These are phyloP conservation scores for Mycena filopes DNA, from an alignment of 768 basidiomycete species.

Conservation along the genomic window DNA sequence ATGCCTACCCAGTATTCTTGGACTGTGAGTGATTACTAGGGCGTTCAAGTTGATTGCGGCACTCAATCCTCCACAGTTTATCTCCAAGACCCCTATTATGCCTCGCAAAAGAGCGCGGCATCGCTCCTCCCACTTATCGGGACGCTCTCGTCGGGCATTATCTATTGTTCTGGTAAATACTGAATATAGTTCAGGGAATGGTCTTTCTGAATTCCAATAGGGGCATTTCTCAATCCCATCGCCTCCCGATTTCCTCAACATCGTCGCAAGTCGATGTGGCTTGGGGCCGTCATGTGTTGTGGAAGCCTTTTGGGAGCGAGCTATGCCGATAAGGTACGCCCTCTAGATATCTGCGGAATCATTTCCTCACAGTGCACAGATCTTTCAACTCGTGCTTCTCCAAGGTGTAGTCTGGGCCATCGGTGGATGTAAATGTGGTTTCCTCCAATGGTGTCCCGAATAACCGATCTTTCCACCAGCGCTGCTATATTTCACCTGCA, in stretches of 20 bases:
- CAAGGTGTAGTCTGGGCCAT: slow-evolving; percentile 42
- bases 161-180: slow-evolving; percentile 19
- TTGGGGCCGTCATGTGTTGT: slow-evolving; percentile 37
- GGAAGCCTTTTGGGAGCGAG: slow-evolving; percentile 40
- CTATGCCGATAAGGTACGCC: no score
- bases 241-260: slow-evolving; percentile 38
- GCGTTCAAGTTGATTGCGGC: no score
- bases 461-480: slow-evolving; percentile 21
- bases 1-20: slow-evolving; percentile 42
- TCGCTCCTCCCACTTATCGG: slow-evolving; percentile 43
- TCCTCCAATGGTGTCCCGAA: no score
- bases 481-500: slow-evolving; percentile 39
- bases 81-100: slow-evolving; percentile 37
- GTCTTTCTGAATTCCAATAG: background rate
- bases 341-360: no score
- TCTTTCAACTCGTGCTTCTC: slow-evolving; percentile 33
- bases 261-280: slow-evolving; percentile 35
- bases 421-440: slow-evolving; percentile 40
- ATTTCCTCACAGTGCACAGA: no score
- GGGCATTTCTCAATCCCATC: slow-evolving; percentile 33
- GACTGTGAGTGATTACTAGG: slow-evolving; percentile 36
- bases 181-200: no score
- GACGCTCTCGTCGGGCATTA: slow-evolving; percentile 42
- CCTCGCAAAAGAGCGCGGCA: slow-evolving; percentile 35
- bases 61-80: slow-evolving; percentile 36